Conservation (phyloP, 2,329 filamentous ascomycete genomes). For the Verticillium albo-atrum region DNA sequence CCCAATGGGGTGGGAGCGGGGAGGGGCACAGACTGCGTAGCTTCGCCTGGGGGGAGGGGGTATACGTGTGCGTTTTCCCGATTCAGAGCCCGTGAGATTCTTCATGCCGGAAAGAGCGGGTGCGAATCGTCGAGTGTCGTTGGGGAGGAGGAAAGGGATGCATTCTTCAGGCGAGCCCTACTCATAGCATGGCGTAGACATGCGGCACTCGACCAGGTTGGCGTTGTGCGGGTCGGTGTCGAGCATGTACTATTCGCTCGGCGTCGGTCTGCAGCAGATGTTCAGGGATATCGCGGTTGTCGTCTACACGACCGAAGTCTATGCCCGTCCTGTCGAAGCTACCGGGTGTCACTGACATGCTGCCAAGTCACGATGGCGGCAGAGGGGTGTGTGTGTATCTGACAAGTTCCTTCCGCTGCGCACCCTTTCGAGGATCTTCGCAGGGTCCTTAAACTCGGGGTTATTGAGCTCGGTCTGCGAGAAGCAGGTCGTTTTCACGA, state of each 20-base stretch:
- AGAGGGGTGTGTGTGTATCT: too few relatives aligned
- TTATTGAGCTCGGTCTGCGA: slow-evolving; percentile 33
- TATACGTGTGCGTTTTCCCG: background rate
- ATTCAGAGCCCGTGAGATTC: background rate
- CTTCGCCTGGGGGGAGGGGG: too few relatives aligned
- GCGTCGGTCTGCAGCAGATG: slow-evolving; percentile 27
- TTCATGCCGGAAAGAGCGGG: background rate
- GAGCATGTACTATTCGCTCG: slow-evolving; percentile 30
- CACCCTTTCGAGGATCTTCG: slow-evolving; percentile 34
- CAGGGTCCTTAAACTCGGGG: slow-evolving; percentile 31
- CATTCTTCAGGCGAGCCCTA: background rate
- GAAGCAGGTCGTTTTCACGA: slow-evolving; percentile 30
- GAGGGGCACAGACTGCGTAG: too few relatives aligned
- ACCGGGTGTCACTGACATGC: background rate
- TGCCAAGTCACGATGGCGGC: too few relatives aligned
- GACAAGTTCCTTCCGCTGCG: slow-evolving; percentile 32
- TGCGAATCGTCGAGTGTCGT: background rate
- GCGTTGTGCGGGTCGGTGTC: slow-evolving; percentile 31
- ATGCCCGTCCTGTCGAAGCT: slow-evolving; percentile 15
- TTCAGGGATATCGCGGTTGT: slow-evolving; percentile 36
- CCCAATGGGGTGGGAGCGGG: too few relatives aligned
- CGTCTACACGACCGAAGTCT: slow-evolving; percentile 22
- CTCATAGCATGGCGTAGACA: background rate
- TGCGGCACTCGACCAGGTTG: slow-evolving; percentile 26
- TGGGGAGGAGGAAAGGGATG: background rate